phyloP scores from a whole-genome alignment of 805 yeast genomes.

The Saccharomycopsis fodiens region DNA sequence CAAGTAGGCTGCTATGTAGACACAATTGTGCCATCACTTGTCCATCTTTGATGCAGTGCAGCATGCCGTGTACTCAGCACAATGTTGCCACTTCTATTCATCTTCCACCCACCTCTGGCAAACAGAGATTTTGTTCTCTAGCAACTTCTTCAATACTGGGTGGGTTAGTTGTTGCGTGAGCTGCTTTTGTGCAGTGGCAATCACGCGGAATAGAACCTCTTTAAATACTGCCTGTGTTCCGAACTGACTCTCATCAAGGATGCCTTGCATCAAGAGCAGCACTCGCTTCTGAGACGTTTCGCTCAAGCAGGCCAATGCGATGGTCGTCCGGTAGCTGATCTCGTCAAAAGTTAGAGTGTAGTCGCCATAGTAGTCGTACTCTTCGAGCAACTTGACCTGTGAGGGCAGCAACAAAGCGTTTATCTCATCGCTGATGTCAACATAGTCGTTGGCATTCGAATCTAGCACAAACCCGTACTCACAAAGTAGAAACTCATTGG shows the following conservation, averaged over 20 bases:
- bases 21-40: too few species aligned
- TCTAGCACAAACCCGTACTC: slow-evolving; percentile 77
- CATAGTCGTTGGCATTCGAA: slow-evolving; percentile 56
- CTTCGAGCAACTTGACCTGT: slow-evolving; percentile 41
- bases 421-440: slow-evolving; percentile 52
- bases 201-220: slow-evolving; percentile 18
- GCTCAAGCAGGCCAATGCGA: slow-evolving; percentile 55
- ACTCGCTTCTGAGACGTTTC: neutral
- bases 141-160: neutral
- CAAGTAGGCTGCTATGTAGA: too few species aligned
- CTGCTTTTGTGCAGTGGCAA: slow-evolving; percentile 19
- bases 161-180: slow-evolving; percentile 7
- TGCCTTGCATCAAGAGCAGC: slow-evolving; percentile 31
- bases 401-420: slow-evolving; percentile 28
- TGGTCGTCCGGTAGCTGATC: slow-evolving; percentile 64
- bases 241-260: slow-evolving; percentile 38
- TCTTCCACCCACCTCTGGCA: slow-evolving; percentile 1
- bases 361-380: slow-evolving; percentile 58
- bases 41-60: too few species aligned
- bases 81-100: too few species aligned
- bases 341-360: slow-evolving; percentile 52
- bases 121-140: neutral
- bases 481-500: slow-evolving; percentile 69
- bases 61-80: too few species aligned
- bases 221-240: slow-evolving; percentile 26